Base-by-base conservation (phyloP, 2,329 filamentous ascomycete species). In the Colletotrichum eremochloae region DNA sequence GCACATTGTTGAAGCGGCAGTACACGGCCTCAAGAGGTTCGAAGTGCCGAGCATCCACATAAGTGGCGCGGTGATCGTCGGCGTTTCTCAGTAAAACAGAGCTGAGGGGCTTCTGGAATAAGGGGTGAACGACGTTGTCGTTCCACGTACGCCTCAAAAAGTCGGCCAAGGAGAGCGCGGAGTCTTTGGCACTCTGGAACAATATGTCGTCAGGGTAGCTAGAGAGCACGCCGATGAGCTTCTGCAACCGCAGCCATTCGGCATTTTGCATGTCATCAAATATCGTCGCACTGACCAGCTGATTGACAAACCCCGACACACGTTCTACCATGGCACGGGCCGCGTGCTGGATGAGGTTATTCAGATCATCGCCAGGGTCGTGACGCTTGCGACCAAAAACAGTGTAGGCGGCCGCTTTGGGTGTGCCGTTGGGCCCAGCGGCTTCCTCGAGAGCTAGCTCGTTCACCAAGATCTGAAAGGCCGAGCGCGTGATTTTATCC, bases 391-490 rank as follows among this genome's bases (percentile, higher is more conserved):
- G 86, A 48, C 87, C 86, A 76, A 84, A 88, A 56, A 81, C 71
- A 42, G 81, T 81, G 52, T 78, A 80, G 36, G 63, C 73, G 58
- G 53, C 56, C 57, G 62, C 24, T 33, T 63, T 42, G 20, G 60
- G 61, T 9, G 42, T 44, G 29, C 77, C 79, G 38, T 67, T 63
- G 2, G 68, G 50, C 12, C 14, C 62, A 24, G 71, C 68, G 9
- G 83, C 80, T 33, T 83, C 78, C 52, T 82, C 82, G 15, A 92
- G 76, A 4, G 90, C 90, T 63, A 87, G 84, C 76, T 93, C 91
- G 24, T 87, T 89, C 31, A 92, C 90, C 5, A 93, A 83, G 36
- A 92, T 86, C 14, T 85, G 83, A 75, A 92, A 93, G 0, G 90
- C 83, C 29, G 81, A 77, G 42, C 84, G 83, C 0, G 85, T 81